Evolutionary conservation across 116 monocot species (phyloP).

Genomic region (Phalaenopsis hybrid): DNA sequence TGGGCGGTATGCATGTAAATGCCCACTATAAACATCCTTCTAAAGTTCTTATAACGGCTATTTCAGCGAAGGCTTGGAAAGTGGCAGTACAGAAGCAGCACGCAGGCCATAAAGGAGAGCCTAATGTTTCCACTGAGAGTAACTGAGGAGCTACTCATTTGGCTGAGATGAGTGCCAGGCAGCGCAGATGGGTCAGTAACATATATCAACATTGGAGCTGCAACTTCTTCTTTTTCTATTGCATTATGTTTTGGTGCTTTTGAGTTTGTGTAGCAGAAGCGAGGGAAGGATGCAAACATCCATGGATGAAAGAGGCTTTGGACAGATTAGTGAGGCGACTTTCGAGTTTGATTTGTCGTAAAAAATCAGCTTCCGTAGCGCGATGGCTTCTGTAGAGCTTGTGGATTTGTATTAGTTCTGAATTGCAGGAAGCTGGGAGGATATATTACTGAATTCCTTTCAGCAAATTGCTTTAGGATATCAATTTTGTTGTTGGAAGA

Average conservation of each 20-base stretch:
- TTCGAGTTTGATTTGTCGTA: neutral
- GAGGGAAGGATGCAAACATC: conserved; percentile 16
- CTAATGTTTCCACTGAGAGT: conserved; percentile 31
- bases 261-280: conserved; percentile 24
- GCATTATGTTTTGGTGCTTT: too few species aligned
- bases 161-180: conserved; percentile 26
- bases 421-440: neutral
- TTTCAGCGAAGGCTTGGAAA: conserved; percentile 21
- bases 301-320: conserved; percentile 25
- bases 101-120: conserved; percentile 17
- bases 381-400: neutral
- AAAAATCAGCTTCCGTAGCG: neutral
- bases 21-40: neutral
- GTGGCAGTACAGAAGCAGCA: conserved; percentile 32
- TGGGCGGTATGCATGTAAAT: too few species aligned
- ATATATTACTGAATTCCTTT: neutral
- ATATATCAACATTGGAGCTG: too few species aligned
- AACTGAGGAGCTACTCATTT: conserved; percentile 13
- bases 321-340: conserved; percentile 9
- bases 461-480: conserved; percentile 4
- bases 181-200: conserved; percentile 27
- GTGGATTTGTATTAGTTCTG: neutral
- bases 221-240: neutral
- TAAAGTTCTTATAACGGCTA: neutral
- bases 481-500: neutral